phyloP scores from a whole-genome alignment of 1,284 basidiomycete species.

The Rhodotorula sp. region DNA sequence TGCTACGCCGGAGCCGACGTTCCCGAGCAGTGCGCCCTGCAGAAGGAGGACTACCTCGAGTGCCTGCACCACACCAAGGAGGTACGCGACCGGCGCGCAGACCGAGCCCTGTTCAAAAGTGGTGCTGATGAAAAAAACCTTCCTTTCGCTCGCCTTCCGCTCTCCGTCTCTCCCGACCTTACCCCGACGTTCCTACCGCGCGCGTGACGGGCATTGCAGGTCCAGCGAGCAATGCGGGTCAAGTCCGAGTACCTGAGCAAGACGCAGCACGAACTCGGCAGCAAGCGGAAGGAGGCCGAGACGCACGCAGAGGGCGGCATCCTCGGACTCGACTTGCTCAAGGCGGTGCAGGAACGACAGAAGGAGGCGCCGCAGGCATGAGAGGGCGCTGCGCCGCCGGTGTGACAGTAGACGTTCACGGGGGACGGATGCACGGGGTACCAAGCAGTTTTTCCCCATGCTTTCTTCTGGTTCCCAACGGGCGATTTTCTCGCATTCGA shows the following conservation, averaged over 20 bases:
- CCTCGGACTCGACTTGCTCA: slow-evolving; percentile 33
- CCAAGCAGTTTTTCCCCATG: not conserved
- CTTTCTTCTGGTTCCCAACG: too few species aligned
- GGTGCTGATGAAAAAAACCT: not conserved
- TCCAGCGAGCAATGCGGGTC: slow-evolving; percentile 42
- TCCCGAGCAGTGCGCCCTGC: slow-evolving; percentile 68
- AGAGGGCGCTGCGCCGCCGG: not conserved
- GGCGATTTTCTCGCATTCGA: too few species aligned
- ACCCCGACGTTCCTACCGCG: not conserved
- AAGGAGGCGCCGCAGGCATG: slow-evolving; percentile 4
- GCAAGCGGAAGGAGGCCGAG: slow-evolving; percentile 38
- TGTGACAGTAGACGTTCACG: too few species aligned
- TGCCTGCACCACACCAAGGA: slow-evolving; percentile 90
- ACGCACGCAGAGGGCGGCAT: slow-evolving; percentile 29
- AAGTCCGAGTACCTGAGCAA: slow-evolving; percentile 43
- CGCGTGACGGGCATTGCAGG: slow-evolving; percentile 20
- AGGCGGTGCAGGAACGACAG: slow-evolving; percentile 3
- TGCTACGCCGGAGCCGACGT: slow-evolving; percentile 82
- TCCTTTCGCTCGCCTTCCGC: not conserved
- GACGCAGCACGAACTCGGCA: slow-evolving; percentile 39
- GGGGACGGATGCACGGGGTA: not conserved
- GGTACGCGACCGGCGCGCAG: slow-evolving; percentile 55
- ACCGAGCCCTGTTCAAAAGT: not conserved
- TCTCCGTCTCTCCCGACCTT: not conserved
- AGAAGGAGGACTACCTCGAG: slow-evolving; percentile 86